Conservation (phyloP, 441 rosid genomes). For the Gossypium aridum region DNA sequence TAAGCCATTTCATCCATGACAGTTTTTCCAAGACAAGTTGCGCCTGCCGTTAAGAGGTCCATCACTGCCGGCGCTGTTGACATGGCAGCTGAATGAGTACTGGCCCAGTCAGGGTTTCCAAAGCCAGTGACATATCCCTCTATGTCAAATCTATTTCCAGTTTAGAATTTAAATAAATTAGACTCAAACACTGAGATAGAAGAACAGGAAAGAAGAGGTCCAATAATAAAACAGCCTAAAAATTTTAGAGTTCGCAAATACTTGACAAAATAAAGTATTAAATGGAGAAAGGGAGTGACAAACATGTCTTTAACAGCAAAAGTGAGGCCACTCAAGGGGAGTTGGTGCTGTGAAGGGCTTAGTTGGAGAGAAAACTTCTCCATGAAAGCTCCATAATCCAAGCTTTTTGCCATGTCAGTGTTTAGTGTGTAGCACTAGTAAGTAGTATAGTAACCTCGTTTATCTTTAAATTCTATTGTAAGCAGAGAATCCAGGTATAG, state of each 20-base stretch:
- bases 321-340: conserved; percentile 54
- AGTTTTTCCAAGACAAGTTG: conserved; percentile 62
- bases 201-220: not conserved
- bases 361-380: conserved; percentile 55
- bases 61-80: conserved; percentile 66
- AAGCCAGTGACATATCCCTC: conserved; percentile 80
- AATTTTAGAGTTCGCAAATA: too few species aligned
- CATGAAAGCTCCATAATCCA: conserved; percentile 78
- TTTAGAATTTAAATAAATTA: not conserved
- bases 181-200: not conserved
- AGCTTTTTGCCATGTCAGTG: conserved; percentile 34
- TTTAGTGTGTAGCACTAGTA: not conserved
- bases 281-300: conserved; percentile 9
- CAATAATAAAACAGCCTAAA: not conserved
- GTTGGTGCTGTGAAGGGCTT: conserved; percentile 35
- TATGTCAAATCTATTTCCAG: conserved; percentile 61
- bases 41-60: conserved; percentile 62
- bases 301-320: conserved; percentile 91
- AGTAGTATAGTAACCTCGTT: not conserved
- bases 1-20: conserved; percentile 96
- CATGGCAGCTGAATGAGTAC: conserved; percentile 67
- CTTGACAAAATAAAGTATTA: not conserved
- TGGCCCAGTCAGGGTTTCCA: conserved; percentile 94
- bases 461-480: not conserved
- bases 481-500: not conserved